Percentiles rank a stretch among this genome's conserved stretches.
phyloP scores from a whole-genome alignment of 2,329 filamentous ascomycete genomes.

The Aspergillus vadensis region DNA sequence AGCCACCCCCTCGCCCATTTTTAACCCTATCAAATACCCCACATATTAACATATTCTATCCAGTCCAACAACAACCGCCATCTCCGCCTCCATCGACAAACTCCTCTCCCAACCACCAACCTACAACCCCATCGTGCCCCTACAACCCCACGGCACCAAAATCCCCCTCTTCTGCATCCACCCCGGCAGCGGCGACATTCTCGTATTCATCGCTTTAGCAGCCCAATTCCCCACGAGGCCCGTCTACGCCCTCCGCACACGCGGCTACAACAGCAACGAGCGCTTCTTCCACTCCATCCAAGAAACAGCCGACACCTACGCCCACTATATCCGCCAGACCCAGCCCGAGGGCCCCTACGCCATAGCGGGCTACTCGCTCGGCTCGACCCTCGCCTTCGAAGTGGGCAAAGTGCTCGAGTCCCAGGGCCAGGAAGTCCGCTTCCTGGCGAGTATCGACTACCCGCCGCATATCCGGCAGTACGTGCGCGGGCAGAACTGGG shows the following conservation, averaged over 20 bases:
- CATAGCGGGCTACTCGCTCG: conserved; percentile 53
- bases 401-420: conserved; percentile 47
- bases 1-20: not conserved
- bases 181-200: conserved; percentile 39
- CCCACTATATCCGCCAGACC: conserved; percentile 34
- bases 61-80: not conserved
- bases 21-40: too few relatives aligned
- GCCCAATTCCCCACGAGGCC: conserved; percentile 39
- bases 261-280: conserved; percentile 34
- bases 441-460: conserved; percentile 24
- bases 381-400: conserved; percentile 53
- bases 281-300: conserved; percentile 37
- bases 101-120: not conserved
- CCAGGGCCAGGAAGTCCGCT: conserved; percentile 39
- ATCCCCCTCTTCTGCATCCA: conserved; percentile 36
- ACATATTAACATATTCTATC: too few relatives aligned
- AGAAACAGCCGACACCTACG: conserved; percentile 46
- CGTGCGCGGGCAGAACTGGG: conserved; percentile 5
- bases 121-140: conserved; percentile 27
- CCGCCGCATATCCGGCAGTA: conserved; percentile 10
- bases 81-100: not conserved
- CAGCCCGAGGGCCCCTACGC: conserved; percentile 55
- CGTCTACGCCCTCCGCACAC: conserved; percentile 50
- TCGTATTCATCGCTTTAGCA: conserved; percentile 38
- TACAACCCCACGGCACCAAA: conserved; percentile 27